These are phyloP conservation scores for Thelonectria blattea DNA, from an alignment of 2,329 filamentous ascomycete genomes.

Conservation along the genomic window DNA sequence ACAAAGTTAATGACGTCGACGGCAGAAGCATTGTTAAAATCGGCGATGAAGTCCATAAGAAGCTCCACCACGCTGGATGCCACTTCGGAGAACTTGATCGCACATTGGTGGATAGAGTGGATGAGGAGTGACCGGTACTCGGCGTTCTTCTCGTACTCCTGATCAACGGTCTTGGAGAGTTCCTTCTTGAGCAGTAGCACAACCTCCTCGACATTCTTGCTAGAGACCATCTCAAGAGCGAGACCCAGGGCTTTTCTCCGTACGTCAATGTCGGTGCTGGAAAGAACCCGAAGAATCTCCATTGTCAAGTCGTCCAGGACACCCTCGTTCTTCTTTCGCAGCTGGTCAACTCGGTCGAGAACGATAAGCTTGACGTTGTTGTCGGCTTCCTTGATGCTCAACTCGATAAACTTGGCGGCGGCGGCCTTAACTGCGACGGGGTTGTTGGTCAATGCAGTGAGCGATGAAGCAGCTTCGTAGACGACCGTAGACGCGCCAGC, in stretches of 20 bases:
- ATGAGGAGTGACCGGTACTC: slow-evolving; percentile 96
- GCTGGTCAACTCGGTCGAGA: slow-evolving; percentile 87
- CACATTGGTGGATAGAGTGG: slow-evolving; percentile 96
- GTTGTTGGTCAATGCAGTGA: slow-evolving; percentile 93
- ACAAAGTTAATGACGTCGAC: slow-evolving; percentile 99
- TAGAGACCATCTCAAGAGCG: slow-evolving; percentile 96
- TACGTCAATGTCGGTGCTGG: slow-evolving; percentile 95
- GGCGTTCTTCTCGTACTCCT: slow-evolving; percentile 97
- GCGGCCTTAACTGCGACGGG: slow-evolving; percentile 97
- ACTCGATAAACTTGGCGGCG: slow-evolving; percentile 92
- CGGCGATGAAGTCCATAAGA: slow-evolving; percentile 98
- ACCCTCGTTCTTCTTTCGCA: slow-evolving; percentile 87
- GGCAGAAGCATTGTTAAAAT: slow-evolving; percentile 96
- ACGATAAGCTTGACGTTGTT: slow-evolving; percentile 99
- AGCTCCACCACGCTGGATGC: slow-evolving; percentile 95
- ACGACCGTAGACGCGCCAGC: slow-evolving; percentile 93
- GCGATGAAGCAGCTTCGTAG: slow-evolving; percentile 94
- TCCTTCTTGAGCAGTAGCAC: slow-evolving; percentile 97
- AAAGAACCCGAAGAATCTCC: slow-evolving; percentile 94
- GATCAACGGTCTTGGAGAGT: slow-evolving; percentile 94
- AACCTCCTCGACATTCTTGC: slow-evolving; percentile 98
- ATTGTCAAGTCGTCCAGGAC: slow-evolving; percentile 93
- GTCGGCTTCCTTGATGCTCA: slow-evolving; percentile 96
- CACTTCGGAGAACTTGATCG: slow-evolving; percentile 98
- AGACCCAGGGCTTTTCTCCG: slow-evolving; percentile 88